Evolutionary conservation across 345 rosid species (phyloP), one percentile per base, ranked within the genome.

Genomic region (Crucihimalaya himalaica): DNA sequence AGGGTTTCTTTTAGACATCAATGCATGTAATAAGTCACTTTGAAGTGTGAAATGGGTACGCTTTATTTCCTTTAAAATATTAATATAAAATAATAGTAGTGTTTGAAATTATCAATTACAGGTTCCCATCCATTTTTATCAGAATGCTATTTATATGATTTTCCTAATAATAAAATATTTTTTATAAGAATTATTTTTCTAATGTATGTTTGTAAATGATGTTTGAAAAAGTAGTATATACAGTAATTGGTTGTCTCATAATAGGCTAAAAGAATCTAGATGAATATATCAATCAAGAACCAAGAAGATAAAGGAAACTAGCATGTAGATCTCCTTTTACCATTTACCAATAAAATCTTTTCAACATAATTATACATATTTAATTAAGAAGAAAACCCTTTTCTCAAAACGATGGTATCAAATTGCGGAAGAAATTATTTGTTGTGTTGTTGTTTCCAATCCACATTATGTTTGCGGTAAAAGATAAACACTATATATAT

Each of bases 1-100:
- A 58, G 67, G 27, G 67, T 72, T 59, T 66, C 72, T 72, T 72
- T 72, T 71, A 32, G 27, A 14, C 31, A 65, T 56, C 73, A 48
- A 59, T 74, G 78, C 78, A 68, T 75, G 78, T 50, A 58, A 66
- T 50, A 58, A 66, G 39, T 64, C 66, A 65, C 71, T 73, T 39
- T 42, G 48, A 43, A 43, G 8, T 74, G 68, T 74, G 78, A 67
- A 59, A 75, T 67, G 79, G 69, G 32, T 60, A 60, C 55, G 7
- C 55, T 75, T 75, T 60, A 20, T 51, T 67, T 57, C 51, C 2
- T 40, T 40, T 35, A 37, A 25, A 32, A 74, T 66, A 58, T 58
- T 37, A 32, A 66, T 11, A 27, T 37, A 10, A 21, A 21, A 25
- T 60, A n/a, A 6, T 35, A 31, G 12, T 35, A 35, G 2, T 21